A percentile compares a stretch with the other conserved stretches of the same genome.
Evolutionary conservation across 257 asterid genomes (phyloP).

Genomic region (Paulownia fortunei): DNA sequence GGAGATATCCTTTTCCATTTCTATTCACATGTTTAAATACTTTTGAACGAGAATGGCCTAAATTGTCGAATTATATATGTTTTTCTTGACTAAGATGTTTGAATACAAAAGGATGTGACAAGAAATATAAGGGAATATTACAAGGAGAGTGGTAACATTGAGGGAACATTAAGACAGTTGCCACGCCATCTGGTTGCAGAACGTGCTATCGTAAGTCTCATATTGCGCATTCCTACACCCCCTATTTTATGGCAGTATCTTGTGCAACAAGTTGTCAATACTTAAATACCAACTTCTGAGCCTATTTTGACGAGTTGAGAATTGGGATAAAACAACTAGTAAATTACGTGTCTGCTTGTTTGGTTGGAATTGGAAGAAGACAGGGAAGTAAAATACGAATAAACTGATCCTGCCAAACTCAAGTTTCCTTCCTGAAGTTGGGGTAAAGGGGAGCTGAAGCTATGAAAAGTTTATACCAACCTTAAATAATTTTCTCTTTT

Average conservation of each 20-base stretch:
- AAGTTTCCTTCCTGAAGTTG: neutral
- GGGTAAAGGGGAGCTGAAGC: neutral
- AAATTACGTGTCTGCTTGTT: neutral
- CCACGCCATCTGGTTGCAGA: constrained; percentile 93
- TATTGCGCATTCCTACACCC: constrained; percentile 12
- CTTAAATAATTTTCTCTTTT: neutral
- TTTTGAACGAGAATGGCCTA: constrained; percentile 26
- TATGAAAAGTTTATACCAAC: neutral
- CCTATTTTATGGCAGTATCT: neutral
- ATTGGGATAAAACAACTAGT: neutral
- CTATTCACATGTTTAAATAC: constrained; percentile 11
- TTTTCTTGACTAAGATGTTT: constrained; percentile 58
- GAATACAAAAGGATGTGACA: constrained; percentile 74
- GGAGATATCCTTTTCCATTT: constrained; percentile 88
- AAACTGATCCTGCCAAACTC: neutral
- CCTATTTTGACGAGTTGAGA: constrained; percentile 11
- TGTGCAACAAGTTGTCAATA: constrained; percentile 6
- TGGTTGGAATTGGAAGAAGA: constrained; percentile 8
- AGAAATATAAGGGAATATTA: constrained; percentile 72
- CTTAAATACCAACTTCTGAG: constrained; percentile 9
- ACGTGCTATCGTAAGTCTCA: constrained; percentile 77
- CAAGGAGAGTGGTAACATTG: constrained; percentile 78
- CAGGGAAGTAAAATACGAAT: neutral
- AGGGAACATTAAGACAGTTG: constrained; percentile 86
- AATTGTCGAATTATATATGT: constrained; percentile 4